Evolutionary conservation across 345 rosid species (phyloP).

Genomic region (Raphanus sativus): DNA sequence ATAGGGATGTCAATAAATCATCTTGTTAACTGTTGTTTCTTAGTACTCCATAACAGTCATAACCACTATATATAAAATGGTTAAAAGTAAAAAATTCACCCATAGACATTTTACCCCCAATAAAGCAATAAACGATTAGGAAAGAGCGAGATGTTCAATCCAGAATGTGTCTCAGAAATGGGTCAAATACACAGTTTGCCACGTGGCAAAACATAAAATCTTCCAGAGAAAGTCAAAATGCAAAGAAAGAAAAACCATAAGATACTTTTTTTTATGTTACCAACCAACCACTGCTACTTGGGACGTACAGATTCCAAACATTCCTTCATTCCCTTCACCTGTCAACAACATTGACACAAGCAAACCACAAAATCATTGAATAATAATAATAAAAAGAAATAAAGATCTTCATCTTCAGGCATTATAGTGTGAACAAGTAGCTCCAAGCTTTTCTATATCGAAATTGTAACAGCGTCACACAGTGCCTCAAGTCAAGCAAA

Average conservation of each 20-base stretch:
- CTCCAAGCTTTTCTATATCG: neutral
- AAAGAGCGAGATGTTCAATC: constrained; percentile 31
- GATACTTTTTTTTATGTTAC: neutral
- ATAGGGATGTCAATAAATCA: neutral
- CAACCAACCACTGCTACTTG: neutral
- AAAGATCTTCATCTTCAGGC: neutral
- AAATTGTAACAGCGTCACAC: neutral
- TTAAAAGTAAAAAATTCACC: neutral
- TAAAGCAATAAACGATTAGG: neutral
- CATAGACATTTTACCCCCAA: constrained; percentile 14
- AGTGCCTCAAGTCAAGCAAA: neutral
- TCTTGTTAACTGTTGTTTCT: neutral
- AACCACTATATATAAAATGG: neutral
- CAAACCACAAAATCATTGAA: neutral
- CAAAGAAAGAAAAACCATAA: neutral
- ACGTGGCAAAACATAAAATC: constrained; percentile 17
- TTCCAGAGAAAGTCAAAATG: constrained; percentile 19
- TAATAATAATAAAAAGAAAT: neutral
- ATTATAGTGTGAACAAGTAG: neutral
- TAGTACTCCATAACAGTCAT: neutral
- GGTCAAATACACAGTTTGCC: neutral
- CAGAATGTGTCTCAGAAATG: constrained; percentile 4
- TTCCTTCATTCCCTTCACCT: neutral
- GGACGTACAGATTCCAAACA: neutral
- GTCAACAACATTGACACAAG: neutral